Evolutionary conservation across 2,329 filamentous ascomycete genomes (phyloP), one percentile per base, ranked within the genome.

Genomic region (Botrytis galanthina): DNA sequence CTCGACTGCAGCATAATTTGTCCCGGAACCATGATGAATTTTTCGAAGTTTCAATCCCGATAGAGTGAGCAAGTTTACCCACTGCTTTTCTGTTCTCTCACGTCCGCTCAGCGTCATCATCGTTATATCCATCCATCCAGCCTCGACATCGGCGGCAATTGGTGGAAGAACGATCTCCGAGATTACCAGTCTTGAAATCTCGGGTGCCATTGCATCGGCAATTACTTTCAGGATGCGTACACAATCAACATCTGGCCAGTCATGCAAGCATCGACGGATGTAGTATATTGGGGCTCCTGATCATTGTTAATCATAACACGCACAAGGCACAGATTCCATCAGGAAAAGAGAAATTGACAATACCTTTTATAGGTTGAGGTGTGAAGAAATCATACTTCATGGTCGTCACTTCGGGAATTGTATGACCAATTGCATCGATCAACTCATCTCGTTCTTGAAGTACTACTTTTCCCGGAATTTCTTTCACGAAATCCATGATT

Each of bases 91-190:
- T 16, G 83, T 83, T 4, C 83, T 78, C 76, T 85, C 83, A 37
- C 76, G 77, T 12, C 80, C 78, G 4, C 75, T 83, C 0, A 75
- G 72, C 1, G 79, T 44, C 80, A 83, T 81, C 82, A 85, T 84
- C 3, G 75, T 79, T 10, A 85, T 39, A 74, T 85, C 84, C 16
- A 81, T 72, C 18, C 77, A 75, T 1, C 81, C 75, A 1, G 81
- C 78, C 59, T 81, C 75, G 76, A 77, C 82, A 39, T 80, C 76
- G 2, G 79, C 81, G 5, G 80, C 79, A 5, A 63, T 75, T 42
- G 84, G 77, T 1, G 83, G 82, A 14, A 86, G 62, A 5, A 85
- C 82, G 35, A 83, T 79, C n/a, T 86, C 85, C 71, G 84, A 82
- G 67, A 86, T 82, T 35, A 86, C 74, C 35, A 86, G 79, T 42